Conservation (phyloP, 495 filamentous ascomycete species). For the Hypoxylon subgilvum region DNA sequence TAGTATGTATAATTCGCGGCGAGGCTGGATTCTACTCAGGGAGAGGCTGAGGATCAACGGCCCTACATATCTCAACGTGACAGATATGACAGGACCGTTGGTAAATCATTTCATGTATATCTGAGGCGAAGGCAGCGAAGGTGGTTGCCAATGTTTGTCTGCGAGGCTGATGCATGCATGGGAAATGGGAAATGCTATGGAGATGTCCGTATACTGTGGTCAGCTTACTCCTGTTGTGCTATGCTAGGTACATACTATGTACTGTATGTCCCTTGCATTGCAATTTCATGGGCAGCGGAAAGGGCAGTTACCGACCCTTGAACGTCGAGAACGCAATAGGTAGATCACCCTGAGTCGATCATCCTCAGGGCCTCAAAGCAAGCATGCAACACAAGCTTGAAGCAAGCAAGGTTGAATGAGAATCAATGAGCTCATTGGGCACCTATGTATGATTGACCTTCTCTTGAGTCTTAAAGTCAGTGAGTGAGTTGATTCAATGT, state of each 20-base stretch:
- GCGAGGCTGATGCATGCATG: conserved; percentile 2
- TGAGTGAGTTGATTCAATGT: not conserved
- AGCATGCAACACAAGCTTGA: not conserved
- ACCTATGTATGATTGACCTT: conserved; percentile 22
- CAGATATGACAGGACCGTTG: too few relatives aligned
- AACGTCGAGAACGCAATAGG: too few relatives aligned
- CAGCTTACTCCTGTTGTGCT: conserved; percentile 27
- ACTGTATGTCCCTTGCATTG: conserved; percentile 24
- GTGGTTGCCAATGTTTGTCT: too few relatives aligned
- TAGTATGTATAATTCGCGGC: conserved; percentile 6
- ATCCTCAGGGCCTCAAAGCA: too few relatives aligned
- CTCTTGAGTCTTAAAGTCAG: too few relatives aligned
- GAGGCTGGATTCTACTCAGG: conserved; percentile 21
- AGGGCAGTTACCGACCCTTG: too few relatives aligned
- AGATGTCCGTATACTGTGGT: conserved; percentile 6
- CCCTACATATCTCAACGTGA: too few relatives aligned
- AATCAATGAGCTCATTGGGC: conserved; percentile 17
- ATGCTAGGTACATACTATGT: conserved; percentile 12
- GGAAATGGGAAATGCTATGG: not conserved
- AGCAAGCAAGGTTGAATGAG: not conserved
- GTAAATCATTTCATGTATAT: too few relatives aligned
- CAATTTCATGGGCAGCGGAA: too few relatives aligned
- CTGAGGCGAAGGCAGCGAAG: too few relatives aligned
- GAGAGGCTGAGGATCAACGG: too few relatives aligned
- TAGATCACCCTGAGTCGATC: conserved; percentile 13